Percentiles rank a stretch among this genome's conserved stretches.
These are phyloP conservation scores for Mycosarcoma maydis DNA, from an alignment of 1,284 basidiomycete species.

Conservation along the genomic window DNA sequence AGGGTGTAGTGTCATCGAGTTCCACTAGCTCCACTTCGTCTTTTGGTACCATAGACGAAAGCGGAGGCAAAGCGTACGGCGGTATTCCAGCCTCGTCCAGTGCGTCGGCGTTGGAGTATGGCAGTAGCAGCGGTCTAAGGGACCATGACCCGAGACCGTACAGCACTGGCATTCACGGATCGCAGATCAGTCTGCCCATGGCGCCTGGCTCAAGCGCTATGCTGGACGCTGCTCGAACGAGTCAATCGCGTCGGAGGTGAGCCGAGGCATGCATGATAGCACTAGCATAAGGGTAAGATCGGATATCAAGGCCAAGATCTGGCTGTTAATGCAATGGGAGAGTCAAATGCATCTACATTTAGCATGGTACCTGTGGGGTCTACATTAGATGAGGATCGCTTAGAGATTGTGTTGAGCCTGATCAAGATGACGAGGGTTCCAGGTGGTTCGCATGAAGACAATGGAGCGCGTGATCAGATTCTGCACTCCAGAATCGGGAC, in stretches of 20 bases:
- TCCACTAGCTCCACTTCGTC: constrained; percentile 11
- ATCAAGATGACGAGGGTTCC: too few species aligned
- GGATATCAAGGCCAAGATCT: too few species aligned
- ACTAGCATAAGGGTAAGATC: too few species aligned
- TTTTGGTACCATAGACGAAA: constrained; percentile 23
- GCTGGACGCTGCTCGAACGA: constrained; percentile 52
- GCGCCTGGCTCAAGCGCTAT: constrained; percentile 46
- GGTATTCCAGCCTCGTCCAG: constrained; percentile 20
- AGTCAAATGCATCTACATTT: too few species aligned
- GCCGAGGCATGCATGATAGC: too few species aligned
- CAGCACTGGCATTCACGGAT: not conserved
- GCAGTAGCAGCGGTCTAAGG: not conserved
- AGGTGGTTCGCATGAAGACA: too few species aligned
- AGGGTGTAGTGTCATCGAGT: constrained; percentile 13
- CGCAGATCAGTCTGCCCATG: constrained; percentile 13
- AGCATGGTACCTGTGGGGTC: too few species aligned
- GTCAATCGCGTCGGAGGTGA: constrained; percentile 50
- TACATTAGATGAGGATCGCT: too few species aligned
- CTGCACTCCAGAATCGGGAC: too few species aligned
- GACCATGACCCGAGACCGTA: not conserved
- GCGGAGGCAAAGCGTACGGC: constrained; percentile 10
- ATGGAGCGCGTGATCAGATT: too few species aligned
- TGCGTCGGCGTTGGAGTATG: constrained; percentile 9
- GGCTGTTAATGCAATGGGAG: too few species aligned
- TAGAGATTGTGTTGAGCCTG: too few species aligned